phyloP scores from a whole-genome alignment of 1,139 yeast genomes.

The Geotrichum australiense region DNA sequence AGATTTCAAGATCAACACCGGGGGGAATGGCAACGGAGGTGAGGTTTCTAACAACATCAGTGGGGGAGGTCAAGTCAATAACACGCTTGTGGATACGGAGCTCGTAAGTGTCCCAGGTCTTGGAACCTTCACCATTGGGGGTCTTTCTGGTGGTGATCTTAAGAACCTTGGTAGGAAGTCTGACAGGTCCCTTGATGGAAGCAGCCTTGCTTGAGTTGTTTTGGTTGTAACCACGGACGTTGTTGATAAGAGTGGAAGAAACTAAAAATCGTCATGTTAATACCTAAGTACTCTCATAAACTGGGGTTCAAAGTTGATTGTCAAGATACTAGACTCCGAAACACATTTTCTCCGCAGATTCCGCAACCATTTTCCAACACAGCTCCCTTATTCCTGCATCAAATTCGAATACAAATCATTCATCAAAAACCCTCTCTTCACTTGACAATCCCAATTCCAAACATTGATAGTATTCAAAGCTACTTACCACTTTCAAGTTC shows the following conservation, averaged over 20 bases:
- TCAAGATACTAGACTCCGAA: no score
- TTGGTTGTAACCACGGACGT: conserved; percentile 64
- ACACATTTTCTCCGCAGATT: no score
- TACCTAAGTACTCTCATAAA: no score
- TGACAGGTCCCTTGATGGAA: conserved; percentile 81
- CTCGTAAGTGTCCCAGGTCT: conserved; percentile 99
- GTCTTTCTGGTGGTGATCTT: conserved; percentile 99
- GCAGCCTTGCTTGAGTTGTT: conserved; percentile 35
- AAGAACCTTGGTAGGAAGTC: conserved; percentile 99
- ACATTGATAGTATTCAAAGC: neutral
- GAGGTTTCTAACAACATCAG: conserved; percentile 88
- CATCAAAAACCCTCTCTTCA: neutral
- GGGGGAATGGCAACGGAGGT: conserved; percentile 77
- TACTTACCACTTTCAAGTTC: conserved; percentile 76
- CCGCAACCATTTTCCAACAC: no score
- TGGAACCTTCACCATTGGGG: conserved; percentile 99
- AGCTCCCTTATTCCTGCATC: no score
- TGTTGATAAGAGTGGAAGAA: conserved; percentile 80
- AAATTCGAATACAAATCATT: neutral
- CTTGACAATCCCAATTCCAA: neutral
- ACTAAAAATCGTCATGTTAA: conserved; percentile 32
- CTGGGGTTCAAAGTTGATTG: no score
- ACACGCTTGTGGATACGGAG: conserved; percentile 99
- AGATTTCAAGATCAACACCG: conserved; percentile 42
- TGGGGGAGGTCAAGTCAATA: conserved; percentile 97